Base-by-base conservation (phyloP, 2,329 filamentous ascomycete species). In the Neonectria neomacrospora region DNA sequence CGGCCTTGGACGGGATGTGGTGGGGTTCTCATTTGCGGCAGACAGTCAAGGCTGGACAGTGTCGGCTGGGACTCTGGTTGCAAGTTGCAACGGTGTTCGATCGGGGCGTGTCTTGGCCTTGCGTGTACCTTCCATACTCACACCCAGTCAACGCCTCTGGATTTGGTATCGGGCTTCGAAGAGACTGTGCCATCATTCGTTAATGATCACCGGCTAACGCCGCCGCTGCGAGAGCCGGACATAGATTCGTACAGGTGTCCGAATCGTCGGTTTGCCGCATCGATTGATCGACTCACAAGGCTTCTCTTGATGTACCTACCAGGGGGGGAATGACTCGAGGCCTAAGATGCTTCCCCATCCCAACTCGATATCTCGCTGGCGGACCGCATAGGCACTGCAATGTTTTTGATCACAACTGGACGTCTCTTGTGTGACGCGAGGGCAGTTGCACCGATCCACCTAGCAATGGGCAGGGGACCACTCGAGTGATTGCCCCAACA, bases 261-360 rank as follows among this genome's bases (percentile, higher is more conserved):
- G 62, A 72, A 53, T 56, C 61, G 65, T 64, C 67, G 71, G 68
- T 51, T 64, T 56, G 68, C 67, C 50, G 53, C 68, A 61, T 70
- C 22, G 65, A 66, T 65, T 64, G 50, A 65, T 66, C 54, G 51
- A 41, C 54, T 51, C 66, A 56, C 58, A 64, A 44, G 20, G 53
- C 56, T 47, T 54, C 30, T 57, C 48, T 62, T 63, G 55, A 61
- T 44, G 39, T 58, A 26, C 57, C 42, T 22, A 28, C 23, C 53
- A 54, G 54, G 34, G 61, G n/a, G 50, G n/a, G 14, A 20, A 28
- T 54, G 51, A 64, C 63, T 62, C 56, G 63, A 61, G 48, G 30
- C 20, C 28, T 22, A 42, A 18, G 30, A 47, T 14, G 45, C 41
- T 47, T 23, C 11, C 3, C 26, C 34, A n/a, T n/a, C 34, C 30